Evolutionary conservation across 2,329 filamentous ascomycete species (phyloP).

Genomic region (Fusarium poae): DNA sequence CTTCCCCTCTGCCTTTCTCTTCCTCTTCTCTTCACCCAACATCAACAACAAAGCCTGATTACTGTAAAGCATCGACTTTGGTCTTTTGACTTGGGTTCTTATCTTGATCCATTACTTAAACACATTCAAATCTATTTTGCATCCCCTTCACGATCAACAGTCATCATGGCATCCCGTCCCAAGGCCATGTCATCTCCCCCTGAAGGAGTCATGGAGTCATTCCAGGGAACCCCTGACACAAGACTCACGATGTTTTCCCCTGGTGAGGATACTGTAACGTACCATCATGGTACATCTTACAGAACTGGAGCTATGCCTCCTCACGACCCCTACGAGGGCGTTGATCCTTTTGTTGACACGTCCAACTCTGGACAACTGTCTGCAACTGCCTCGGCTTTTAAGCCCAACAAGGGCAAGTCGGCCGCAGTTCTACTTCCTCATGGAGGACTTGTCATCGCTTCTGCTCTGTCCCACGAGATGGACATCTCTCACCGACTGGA

Average conservation of each 20-base stretch:
- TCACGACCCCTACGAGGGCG: constrained; percentile 29
- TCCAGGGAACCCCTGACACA: constrained; percentile 74
- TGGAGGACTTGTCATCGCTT: constrained; percentile 49
- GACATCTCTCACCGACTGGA: constrained; percentile 61
- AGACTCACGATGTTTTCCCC: constrained; percentile 74
- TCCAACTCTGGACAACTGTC: constrained; percentile 63
- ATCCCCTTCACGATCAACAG: not conserved
- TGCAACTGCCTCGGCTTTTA: constrained; percentile 73
- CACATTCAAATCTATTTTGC: constrained; percentile 23
- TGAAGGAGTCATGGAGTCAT: constrained; percentile 66
- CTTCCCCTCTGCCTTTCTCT: constrained; percentile 6
- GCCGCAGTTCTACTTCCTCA: constrained; percentile 24
- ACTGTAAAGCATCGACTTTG: constrained; percentile 25
- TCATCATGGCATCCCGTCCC: not conserved
- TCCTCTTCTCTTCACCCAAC: constrained; percentile 23
- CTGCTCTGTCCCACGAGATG: constrained; percentile 60
- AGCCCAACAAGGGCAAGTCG: constrained; percentile 55
- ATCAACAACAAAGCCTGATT: constrained; percentile 24
- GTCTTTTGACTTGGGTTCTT: constrained; percentile 30
- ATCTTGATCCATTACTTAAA: constrained; percentile 24
- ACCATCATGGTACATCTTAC: not conserved
- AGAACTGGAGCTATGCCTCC: not conserved
- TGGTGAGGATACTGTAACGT: constrained; percentile 55
- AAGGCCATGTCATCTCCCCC: constrained; percentile 63
- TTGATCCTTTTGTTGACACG: constrained; percentile 63